Base-by-base conservation (phyloP, 768 basidiomycete species). In the Lactifluus rugatus region DNA sequence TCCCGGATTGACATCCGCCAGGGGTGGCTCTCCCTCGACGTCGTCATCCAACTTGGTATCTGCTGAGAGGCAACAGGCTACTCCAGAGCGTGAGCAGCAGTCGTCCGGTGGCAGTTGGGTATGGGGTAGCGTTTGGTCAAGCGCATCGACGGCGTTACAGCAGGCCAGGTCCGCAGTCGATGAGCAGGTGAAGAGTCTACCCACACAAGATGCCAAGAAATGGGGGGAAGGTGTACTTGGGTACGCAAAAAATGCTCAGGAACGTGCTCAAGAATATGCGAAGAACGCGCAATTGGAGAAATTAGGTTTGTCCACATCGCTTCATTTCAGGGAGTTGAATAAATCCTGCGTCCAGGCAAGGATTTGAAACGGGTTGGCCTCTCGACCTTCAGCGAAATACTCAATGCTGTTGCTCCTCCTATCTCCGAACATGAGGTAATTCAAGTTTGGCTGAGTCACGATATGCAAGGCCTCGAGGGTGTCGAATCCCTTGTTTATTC, bases 391-490 rank as follows among this genome's bases (percentile, higher is more conserved):
- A 90, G 83, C 2, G 93, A 95, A 57, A 85, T 99, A 56, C 75
- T 99, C 51, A 95, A 97, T 69, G 95, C 87, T 28, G 95, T 99
- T 59, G 96, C 96, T 0, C 96, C 96, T 42, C 96, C 96, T 13
- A 98, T 98, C 66, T 90, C 94, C 25, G 94, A 95, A 70, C 95
- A 98, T 69, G 96, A 99, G 72, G 92, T 97, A 16, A 93, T 99
- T 62, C 84, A 96, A 69, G 85, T 99, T 8, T 92, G 90, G 87
- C 74, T 99, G 39, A 88, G 87, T 67, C 94, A 98, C 72, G 93
- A 96, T 64, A 94, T 99, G 94, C 78, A 81, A 62, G 96, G 96
- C 17, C 97, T 95, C 68, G 93, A 94, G 57, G 96, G 96, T 7
- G 80, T 98, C 44, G 95, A 98, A 72, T 80, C 85, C 11, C 79